These are phyloP conservation scores for Apiotrichum domesticum DNA, from an alignment of 1,284 basidiomycete genomes.

Conservation along the genomic window DNA sequence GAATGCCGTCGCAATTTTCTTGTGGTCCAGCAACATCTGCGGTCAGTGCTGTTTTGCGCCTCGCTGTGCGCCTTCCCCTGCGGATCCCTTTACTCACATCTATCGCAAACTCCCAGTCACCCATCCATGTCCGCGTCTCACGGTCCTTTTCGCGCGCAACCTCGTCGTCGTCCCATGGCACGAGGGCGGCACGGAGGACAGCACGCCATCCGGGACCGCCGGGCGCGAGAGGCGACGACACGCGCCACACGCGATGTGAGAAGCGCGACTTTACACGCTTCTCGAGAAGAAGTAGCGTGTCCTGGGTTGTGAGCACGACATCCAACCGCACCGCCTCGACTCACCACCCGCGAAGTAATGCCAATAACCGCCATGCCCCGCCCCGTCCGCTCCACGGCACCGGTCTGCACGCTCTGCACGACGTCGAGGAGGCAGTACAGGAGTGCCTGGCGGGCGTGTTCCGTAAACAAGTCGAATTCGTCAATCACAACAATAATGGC, in stretches of 20 bases:
- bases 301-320: conserved; percentile 40
- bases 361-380: conserved; percentile 75
- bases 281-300: conserved; percentile 81
- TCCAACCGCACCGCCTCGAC: conserved; percentile 14
- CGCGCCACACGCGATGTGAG: conserved; percentile 78
- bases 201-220: conserved; percentile 51
- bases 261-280: conserved; percentile 94
- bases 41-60: not conserved
- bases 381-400: conserved; percentile 39
- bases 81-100: conserved; percentile 46
- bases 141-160: conserved; percentile 49
- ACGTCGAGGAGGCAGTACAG: conserved; percentile 71
- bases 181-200: conserved; percentile 51
- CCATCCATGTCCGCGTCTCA: conserved; percentile 34
- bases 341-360: conserved; percentile 63
- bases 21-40: conserved; percentile 37
- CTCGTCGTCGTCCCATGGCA: conserved; percentile 27
- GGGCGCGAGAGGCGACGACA: conserved; percentile 56
- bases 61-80: too few species aligned
- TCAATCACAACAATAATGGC: conserved; percentile 79
- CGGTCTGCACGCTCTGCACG: conserved; percentile 49
- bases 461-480: conserved; percentile 82
- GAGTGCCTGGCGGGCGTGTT: conserved; percentile 78
- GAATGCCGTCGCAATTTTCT: conserved; percentile 26
- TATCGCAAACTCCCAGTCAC: conserved; percentile 57